Percentiles rank a stretch among this genome's conserved stretches.
Conservation (phyloP, 2,329 filamentous ascomycete species). For the Aureobasidium mangrovei region DNA sequence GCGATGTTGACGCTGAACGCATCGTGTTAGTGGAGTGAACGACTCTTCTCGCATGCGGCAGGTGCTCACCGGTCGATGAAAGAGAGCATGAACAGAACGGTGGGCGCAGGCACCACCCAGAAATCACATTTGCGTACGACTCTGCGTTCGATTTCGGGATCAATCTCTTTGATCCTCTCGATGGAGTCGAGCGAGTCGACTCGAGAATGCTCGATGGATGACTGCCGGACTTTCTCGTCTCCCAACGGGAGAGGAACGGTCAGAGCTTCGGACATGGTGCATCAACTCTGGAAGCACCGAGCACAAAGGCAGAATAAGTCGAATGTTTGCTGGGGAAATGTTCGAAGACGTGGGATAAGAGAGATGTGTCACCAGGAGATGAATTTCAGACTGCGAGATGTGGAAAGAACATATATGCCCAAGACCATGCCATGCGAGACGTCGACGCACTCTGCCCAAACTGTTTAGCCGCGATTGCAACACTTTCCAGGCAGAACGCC, state of each 20-base stretch:
- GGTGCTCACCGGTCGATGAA: constrained; percentile 12
- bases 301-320: too few species aligned
- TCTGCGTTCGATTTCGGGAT: constrained; percentile 10
- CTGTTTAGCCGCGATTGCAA: too few species aligned
- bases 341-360: not conserved
- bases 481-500: constrained; percentile 7
- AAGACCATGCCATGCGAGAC: constrained; percentile 5
- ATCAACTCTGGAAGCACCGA: too few species aligned
- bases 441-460: not conserved
- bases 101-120: constrained; percentile 11
- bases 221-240: constrained; percentile 7
- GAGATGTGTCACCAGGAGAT: constrained; percentile 1
- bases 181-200: constrained; percentile 4
- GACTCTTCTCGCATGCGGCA: not conserved
- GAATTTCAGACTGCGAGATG: not conserved
- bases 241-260: not conserved
- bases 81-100: constrained; percentile 10
- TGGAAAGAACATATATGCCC: not conserved
- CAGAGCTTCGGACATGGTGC: constrained; percentile 6
- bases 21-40: not conserved
- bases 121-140: constrained; percentile 13
- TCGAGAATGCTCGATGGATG: not conserved
- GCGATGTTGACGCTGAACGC: constrained; percentile 30
- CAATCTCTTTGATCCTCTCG: not conserved
- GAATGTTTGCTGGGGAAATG: too few species aligned